Evolutionary conservation across 2,329 filamentous ascomycete genomes (phyloP).

Genomic region (Verticillium klebahnii): DNA sequence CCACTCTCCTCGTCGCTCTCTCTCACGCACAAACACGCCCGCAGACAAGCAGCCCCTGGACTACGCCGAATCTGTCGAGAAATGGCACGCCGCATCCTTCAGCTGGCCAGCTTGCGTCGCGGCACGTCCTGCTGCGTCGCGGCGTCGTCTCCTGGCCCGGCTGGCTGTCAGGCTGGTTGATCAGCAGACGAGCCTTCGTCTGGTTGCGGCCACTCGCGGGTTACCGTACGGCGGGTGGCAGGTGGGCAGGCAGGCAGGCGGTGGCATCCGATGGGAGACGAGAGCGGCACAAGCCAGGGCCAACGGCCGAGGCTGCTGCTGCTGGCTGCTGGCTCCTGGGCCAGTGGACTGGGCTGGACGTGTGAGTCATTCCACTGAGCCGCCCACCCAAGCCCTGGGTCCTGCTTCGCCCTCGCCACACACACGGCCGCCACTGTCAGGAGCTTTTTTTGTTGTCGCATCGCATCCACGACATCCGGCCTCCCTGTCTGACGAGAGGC

Average conservation of each 20-base stretch:
- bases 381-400: background rate
- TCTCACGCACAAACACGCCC: background rate
- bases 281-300: background rate
- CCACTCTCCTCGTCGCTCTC: background rate
- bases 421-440: background rate
- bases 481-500: background rate
- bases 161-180: background rate
- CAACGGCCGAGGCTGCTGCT: background rate
- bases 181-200: background rate
- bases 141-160: too few species aligned
- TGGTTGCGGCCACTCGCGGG: background rate
- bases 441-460: background rate
- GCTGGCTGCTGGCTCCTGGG: background rate
- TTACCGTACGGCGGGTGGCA: background rate
- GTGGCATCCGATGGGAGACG: background rate
- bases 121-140: background rate
- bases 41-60: background rate
- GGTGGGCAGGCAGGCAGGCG: background rate
- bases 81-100: background rate
- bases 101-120: background rate
- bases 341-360: background rate
- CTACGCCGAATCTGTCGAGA: background rate
- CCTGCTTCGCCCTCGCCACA: background rate
- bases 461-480: background rate
- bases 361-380: background rate